Base-by-base conservation (phyloP, 257 asterid genomes). In the Nicotiana attenuata region DNA sequence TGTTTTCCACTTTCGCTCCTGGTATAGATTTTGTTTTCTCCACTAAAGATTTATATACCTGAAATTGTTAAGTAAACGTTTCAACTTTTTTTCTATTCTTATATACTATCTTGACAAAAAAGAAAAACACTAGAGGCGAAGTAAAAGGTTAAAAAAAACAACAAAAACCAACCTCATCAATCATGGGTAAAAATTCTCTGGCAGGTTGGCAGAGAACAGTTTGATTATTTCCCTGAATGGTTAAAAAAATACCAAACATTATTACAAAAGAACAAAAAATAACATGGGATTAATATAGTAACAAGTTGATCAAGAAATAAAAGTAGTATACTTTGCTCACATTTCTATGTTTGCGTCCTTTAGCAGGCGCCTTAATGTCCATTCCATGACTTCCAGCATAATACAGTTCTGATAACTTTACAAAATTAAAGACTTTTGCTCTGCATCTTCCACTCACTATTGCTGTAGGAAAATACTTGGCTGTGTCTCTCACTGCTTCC, bases 371-470 rank as follows among this genome's bases (percentile, higher is more conserved):
- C 84, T 89, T 88, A 65, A 95, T 95, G 91, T 95, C 99, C 99
- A 95, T 93, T 35, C 99, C 99, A 85, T 95, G 99, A 63, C 99
- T 95, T 24, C 99, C 99, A 67, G 99, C 99, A 57, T 95, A 95
- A 83, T 92, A 95, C 5, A 95, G 94, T 81, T 95, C 96, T 5
- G 97, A 76, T 88, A 95, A 84, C 76, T 84, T 85, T 5, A 95
- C 97, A 65, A 95, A 95, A 68, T 83, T 84, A 56, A 80, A 81
- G 80, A 94, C 98, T 93, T 96, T 96, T 28, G 91, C 94, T 77
- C 94, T 88, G 88, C 93, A 85, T 84, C 99, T 88, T 45, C 99
- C 98, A 45, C 92, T 91, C 2, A 94, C 95, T 52, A 96, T 93
- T 85, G 98, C 99, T 3, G 99, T 89, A 2, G 99, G 97, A 77